Evolutionary conservation across 768 basidiomycete genomes (phyloP).

Genomic region (Agaricus bisporus): DNA sequence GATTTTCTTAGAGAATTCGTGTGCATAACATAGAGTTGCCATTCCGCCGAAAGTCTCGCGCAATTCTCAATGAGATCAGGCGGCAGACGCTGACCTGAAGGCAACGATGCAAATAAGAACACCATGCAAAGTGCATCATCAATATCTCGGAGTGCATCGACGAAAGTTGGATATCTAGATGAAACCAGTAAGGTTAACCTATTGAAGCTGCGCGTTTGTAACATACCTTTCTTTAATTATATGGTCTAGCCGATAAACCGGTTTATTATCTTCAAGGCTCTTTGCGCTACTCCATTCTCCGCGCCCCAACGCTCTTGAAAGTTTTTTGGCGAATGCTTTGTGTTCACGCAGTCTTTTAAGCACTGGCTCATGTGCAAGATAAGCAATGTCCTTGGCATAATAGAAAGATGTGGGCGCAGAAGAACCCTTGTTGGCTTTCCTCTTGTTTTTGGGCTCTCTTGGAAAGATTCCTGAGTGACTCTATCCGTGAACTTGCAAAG

Average conservation of each 20-base stretch:
- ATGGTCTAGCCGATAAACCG: slow-evolving; percentile 88
- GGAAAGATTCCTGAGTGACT: slow-evolving; percentile 83
- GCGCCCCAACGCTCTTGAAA: slow-evolving; percentile 86
- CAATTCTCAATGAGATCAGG: slow-evolving; percentile 87
- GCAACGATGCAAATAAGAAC: slow-evolving; percentile 87
- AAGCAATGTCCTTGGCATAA: slow-evolving; percentile 96
- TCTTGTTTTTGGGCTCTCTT: slow-evolving; percentile 87
- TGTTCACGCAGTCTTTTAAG: slow-evolving; percentile 92
- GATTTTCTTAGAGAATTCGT: slow-evolving; percentile 78
- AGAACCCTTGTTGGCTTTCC: slow-evolving; percentile 95
- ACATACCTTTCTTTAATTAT: slow-evolving; percentile 93
- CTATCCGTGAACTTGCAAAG: neutral
- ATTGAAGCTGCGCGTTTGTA: neutral
- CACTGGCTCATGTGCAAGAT: slow-evolving; percentile 94
- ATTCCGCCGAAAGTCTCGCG: slow-evolving; percentile 84
- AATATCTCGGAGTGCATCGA: slow-evolving; percentile 92
- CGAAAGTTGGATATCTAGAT: slow-evolving; percentile 92
- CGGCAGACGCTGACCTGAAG: slow-evolving; percentile 78
- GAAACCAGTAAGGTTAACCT: neutral
- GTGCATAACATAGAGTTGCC: slow-evolving; percentile 95
- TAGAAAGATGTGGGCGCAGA: slow-evolving; percentile 97
- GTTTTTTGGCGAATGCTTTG: slow-evolving; percentile 97
- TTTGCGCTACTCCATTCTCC: slow-evolving; percentile 96
- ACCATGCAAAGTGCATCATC: slow-evolving; percentile 96
- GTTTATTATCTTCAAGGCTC: slow-evolving; percentile 88